These are phyloP conservation scores for Penicillium robsamsonii DNA, from an alignment of 495 filamentous ascomycete genomes.

Conservation along the genomic window DNA sequence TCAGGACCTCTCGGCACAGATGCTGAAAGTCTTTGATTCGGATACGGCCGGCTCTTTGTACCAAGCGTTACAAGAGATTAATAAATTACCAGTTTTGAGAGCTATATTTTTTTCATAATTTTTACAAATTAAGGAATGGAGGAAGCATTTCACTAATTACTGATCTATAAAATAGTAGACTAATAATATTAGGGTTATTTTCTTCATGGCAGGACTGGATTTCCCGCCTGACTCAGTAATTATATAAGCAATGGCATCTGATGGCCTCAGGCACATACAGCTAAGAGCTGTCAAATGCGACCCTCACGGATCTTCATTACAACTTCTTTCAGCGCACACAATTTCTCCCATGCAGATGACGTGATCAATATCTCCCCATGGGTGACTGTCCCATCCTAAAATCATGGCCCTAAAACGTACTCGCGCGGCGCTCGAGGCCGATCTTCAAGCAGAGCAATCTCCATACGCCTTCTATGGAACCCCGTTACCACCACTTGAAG, in stretches of 20 bases:
- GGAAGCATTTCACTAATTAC: background rate
- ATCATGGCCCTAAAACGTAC: slow-evolving; percentile 79
- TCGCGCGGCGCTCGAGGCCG: slow-evolving; percentile 73
- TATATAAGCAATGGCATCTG: background rate
- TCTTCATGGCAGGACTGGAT: background rate
- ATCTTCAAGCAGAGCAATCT: slow-evolving; percentile 68
- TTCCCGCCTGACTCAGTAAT: background rate
- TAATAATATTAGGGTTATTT: background rate
- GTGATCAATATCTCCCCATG: slow-evolving; percentile 2
- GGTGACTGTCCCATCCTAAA: slow-evolving; percentile 8
- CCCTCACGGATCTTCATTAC: background rate
- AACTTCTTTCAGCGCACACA: background rate
- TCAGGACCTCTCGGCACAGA: background rate
- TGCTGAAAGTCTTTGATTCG: background rate
- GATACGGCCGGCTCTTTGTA: background rate
- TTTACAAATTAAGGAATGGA: background rate
- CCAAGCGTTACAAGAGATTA: background rate
- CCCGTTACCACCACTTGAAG: slow-evolving; percentile 76
- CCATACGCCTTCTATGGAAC: slow-evolving; percentile 85
- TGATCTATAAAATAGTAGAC: background rate
- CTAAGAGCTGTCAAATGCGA: background rate
- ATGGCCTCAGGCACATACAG: background rate
- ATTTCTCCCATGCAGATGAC: slow-evolving; percentile 5
- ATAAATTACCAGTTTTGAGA: background rate
- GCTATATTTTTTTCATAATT: background rate